Base-by-base conservation (phyloP, 192 early-diverging fungal genomes). In the Coemansia sp. region DNA sequence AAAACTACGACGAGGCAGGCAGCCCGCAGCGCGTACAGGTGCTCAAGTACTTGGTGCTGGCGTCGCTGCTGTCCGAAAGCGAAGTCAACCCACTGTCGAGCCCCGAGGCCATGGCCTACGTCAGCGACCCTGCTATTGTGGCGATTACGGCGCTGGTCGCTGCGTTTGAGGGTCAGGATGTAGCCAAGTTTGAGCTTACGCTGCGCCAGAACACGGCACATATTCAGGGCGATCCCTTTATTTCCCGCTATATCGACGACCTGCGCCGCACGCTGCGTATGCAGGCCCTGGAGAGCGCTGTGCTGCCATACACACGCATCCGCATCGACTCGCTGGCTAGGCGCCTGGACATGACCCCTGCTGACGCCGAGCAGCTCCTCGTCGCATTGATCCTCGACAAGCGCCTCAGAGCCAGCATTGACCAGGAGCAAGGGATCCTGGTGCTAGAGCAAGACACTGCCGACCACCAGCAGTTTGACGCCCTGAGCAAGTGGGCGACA, bases 1-100 rank as follows among this genome's bases (percentile, higher is more conserved):
- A 94, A 54, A 95, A 95, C 65, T 98, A 95, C 72, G 95, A 98
- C 65, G 96, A 98, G 70, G 94, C 96, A 0, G 96, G 96, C 38
- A 91, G 87, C 63, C 87, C 84, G 15, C 94, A 94, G 67, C 88
- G 96, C 55, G 93, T 98, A 42, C 86, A 89, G 56, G 93, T 94
- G 29, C 82, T 98, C 34, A 96, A 97, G 85, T 94, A 98, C 73
- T 80, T 98, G 34, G 94, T 97, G 0, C 67, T 98, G 58, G 95
- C 96, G 15, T 95, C 94, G 64, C 97, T 98, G 95, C 79, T 98
- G 59, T 93, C 91, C 65, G 91, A 96, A 69, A 94, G 90, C 15
- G 84, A 92, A 63, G 94, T 98, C 80, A 95, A 97, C 68, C 95
- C 94, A 0, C 93, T 98, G 63, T 93, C 95, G 68, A 95, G 95